A percentile compares a stretch with the other conserved stretches of the same genome.
Conservation (phyloP, 495 filamentous ascomycete species). For the Aspergillus saccharolyticus region DNA sequence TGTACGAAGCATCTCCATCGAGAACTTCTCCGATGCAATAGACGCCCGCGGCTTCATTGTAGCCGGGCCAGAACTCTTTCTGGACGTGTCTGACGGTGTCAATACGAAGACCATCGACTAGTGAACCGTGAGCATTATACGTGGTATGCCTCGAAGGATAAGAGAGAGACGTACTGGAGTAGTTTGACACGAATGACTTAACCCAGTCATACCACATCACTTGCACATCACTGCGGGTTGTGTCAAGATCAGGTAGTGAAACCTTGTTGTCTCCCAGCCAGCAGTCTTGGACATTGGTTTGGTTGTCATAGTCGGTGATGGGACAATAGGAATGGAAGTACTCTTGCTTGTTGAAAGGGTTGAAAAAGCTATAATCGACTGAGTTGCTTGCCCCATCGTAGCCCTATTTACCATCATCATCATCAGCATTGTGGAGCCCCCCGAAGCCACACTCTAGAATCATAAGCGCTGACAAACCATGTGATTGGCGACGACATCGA, state of each 20-base stretch:
- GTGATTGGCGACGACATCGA: constrained; percentile 11
- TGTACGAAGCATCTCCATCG: constrained; percentile 54
- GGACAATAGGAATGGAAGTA: constrained; percentile 42
- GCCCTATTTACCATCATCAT: neutral
- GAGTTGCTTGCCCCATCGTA: neutral
- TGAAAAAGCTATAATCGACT: neutral
- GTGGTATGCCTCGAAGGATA: neutral
- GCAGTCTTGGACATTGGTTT: constrained; percentile 45
- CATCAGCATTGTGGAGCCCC: neutral
- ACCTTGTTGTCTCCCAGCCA: constrained; percentile 61
- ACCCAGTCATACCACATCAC: constrained; percentile 63
- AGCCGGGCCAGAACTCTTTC: constrained; percentile 63
- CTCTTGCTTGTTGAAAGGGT: neutral
- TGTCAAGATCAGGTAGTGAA: constrained; percentile 62
- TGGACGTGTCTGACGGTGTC: constrained; percentile 73
- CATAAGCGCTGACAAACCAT: neutral
- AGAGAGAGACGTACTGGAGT: constrained; percentile 42
- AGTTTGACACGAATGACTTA: constrained; percentile 55
- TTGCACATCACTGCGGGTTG: constrained; percentile 51
- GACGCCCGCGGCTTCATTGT: constrained; percentile 60
- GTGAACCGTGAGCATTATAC: neutral
- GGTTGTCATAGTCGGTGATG: constrained; percentile 59
- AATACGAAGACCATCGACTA: constrained; percentile 71
- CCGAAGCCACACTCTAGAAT: too few species aligned
- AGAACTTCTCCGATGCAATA: constrained; percentile 68